Percentiles rank a stretch among this genome's conserved stretches.
phyloP scores from a whole-genome alignment of 2,329 filamentous ascomycete species.

The Xylariales sp. region DNA sequence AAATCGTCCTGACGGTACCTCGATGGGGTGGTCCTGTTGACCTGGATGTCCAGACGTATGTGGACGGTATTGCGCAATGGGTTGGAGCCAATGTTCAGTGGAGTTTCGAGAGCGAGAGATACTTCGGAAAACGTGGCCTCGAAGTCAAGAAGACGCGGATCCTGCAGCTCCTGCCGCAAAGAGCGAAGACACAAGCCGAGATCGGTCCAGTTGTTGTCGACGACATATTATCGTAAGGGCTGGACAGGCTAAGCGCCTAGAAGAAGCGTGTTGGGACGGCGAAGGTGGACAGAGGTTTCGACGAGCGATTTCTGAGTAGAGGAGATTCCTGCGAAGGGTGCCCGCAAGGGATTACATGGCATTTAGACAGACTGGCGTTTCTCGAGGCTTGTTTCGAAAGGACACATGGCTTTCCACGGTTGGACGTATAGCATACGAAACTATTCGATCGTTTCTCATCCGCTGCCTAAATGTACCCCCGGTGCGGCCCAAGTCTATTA shows the following conservation, averaged over 20 bases:
- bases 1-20: conserved; percentile 11
- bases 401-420: not conserved
- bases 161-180: conserved; percentile 11
- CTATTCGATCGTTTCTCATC: not conserved
- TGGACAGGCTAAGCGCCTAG: not conserved
- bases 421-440: not conserved
- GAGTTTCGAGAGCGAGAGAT: conserved; percentile 19
- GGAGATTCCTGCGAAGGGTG: conserved; percentile 4
- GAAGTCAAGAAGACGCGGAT: conserved; percentile 12
- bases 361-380: conserved; percentile 1
- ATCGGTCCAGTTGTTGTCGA: conserved; percentile 10
- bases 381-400: not conserved
- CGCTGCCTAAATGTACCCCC: too few species aligned
- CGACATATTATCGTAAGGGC: not conserved
- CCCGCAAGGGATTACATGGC: not conserved
- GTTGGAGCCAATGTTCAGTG: conserved; percentile 19
- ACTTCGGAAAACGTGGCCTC: conserved; percentile 17
- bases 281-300: not conserved
- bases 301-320: not conserved
- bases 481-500: not conserved
- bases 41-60: conserved; percentile 13
- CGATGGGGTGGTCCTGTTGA: conserved; percentile 13
- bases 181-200: conserved; percentile 11
- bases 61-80: conserved; percentile 19
- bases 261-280: not conserved